These are phyloP conservation scores for Stephania yunnanensis DNA, from an alignment of 164 flowering plant genomes.

Conservation along the genomic window DNA sequence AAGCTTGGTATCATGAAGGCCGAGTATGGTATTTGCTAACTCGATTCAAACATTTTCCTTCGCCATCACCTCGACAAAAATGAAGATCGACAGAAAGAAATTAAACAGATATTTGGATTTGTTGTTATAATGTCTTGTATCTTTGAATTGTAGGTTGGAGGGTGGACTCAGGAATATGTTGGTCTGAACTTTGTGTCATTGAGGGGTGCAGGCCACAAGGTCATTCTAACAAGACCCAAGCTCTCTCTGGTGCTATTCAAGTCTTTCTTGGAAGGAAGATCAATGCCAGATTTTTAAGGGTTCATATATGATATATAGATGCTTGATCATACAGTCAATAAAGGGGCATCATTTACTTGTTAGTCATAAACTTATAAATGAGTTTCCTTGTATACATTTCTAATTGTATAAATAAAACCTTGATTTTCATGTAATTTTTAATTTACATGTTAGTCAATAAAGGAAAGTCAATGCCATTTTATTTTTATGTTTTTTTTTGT, in stretches of 20 bases:
- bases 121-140: not conserved
- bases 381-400: too few species aligned
- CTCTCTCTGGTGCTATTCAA: constrained; percentile 7
- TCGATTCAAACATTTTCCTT: not conserved
- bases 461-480: too few species aligned
- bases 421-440: too few species aligned
- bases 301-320: not conserved
- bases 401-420: too few species aligned
- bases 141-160: constrained; percentile 63
- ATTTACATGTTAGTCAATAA: too few species aligned
- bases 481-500: too few species aligned
- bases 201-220: constrained; percentile 99
- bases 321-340: not conserved
- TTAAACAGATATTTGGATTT: not conserved
- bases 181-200: constrained; percentile 76
- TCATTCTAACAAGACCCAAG: constrained; percentile 35
- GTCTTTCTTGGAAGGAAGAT: constrained; percentile 7
- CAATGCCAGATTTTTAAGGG: not conserved
- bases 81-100: not conserved
- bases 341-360: not conserved
- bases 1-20: constrained; percentile 84
- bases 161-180: constrained; percentile 76
- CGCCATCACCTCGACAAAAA: not conserved
- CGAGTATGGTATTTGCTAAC: constrained; percentile 39
- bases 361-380: too few species aligned